Base-by-base conservation (phyloP, 108 stramenopile genomes). In the Stephanodiscus minutulus region DNA sequence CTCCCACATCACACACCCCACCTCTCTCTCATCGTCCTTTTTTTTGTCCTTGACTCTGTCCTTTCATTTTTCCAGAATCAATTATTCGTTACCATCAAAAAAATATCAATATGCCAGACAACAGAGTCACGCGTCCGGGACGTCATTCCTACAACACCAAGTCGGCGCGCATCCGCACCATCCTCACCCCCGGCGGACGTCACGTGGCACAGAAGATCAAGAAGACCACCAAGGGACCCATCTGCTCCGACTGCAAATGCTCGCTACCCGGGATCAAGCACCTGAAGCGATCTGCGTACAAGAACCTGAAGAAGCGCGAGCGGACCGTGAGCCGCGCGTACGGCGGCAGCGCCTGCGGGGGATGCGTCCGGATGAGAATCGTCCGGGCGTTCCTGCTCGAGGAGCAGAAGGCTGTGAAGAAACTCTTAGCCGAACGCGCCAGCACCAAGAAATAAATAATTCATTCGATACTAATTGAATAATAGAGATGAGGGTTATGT, bases 381-480 rank as follows among this genome's bases (percentile, higher is more conserved):
- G 84, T 99, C 55, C 82, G 99, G 76, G 99, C 99, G 35, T 99
- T 99, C 82, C 77, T 99, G 64, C 88, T 99, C 83, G 98, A 99
- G 88, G 99, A 99, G 87, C 97, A 98, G 76, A 98, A 98, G 97
- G 97, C 97, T 54, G 98, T 98, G 29, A 99, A 99, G 97, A 92
- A 96, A 86, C 86, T 99, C 39, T 88, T 99, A 77, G 90, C 93
- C 28, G 98, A 98, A 72, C 86, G 88, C 57, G 65, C 77, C 28
- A 81, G 63, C 59, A 85, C 66, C 49, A 87, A 84, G 78, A 83
- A 83, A 64, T 78, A 79, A 79, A 66, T 53, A 25, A 56, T 11
- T 25, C 52, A 25, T 63, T 36, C 39, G 24, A 41, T 41, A 4
- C 17, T 41, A 41, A 63, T 20, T 44, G 12, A 39, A 41, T 12